Conservation (phyloP, 1,284 basidiomycete species). For the Heterobasidion parviporum region DNA sequence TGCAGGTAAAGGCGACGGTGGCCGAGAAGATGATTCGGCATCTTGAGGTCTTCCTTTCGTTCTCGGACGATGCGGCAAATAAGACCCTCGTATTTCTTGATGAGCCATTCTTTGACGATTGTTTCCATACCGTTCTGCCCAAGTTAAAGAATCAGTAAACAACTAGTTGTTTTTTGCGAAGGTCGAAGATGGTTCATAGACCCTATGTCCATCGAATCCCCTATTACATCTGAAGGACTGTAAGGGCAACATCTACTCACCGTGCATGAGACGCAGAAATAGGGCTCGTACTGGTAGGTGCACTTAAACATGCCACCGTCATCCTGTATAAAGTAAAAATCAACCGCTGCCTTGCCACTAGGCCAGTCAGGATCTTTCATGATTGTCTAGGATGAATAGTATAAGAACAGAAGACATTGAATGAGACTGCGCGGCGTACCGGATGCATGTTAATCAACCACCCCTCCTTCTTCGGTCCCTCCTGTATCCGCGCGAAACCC, state of each 20-base stretch:
- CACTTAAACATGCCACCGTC: slow-evolving; percentile 96
- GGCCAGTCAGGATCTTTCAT: slow-evolving; percentile 79
- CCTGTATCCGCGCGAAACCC: slow-evolving; percentile 78
- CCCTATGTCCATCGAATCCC: too few species aligned
- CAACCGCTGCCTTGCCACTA: slow-evolving; percentile 83
- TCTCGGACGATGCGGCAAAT: slow-evolving; percentile 74
- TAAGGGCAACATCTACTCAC: slow-evolving; percentile 30
- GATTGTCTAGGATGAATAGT: slow-evolving; percentile 49
- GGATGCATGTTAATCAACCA: slow-evolving; percentile 99
- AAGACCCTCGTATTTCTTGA: slow-evolving; percentile 88
- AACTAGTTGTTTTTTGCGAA: background rate
- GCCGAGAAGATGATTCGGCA: slow-evolving; percentile 95
- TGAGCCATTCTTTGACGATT: slow-evolving; percentile 91
- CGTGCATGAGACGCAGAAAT: slow-evolving; percentile 90
- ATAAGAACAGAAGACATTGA: background rate
- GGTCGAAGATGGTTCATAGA: background rate
- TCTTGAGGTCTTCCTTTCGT: slow-evolving; percentile 89
- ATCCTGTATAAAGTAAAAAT: slow-evolving; percentile 97
- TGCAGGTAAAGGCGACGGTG: slow-evolving; percentile 85
- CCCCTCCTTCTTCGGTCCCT: slow-evolving; percentile 68
- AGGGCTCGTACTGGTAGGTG: slow-evolving; percentile 90
- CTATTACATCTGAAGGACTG: background rate
- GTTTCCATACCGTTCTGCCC: slow-evolving; percentile 79
- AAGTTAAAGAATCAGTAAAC: background rate
- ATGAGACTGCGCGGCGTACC: slow-evolving; percentile 35